Conservation (phyloP, 352 stramenopile species). For the Globisporangium sylvaticum region DNA sequence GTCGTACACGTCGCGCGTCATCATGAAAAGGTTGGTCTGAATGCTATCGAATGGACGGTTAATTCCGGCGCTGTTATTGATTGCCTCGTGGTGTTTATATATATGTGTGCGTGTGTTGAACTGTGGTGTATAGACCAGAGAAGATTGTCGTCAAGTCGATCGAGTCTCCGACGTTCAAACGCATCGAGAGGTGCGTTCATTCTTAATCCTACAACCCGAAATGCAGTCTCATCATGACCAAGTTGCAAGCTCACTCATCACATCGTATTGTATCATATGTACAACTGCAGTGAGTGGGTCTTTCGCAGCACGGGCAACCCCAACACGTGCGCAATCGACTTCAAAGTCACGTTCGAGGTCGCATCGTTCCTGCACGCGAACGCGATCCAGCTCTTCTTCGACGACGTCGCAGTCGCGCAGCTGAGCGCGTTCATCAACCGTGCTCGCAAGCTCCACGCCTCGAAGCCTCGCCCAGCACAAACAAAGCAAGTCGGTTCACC, state of each 20-base stretch:
- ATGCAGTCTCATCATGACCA: too few species aligned
- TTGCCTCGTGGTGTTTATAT: not conserved
- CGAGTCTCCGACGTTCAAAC: slow-evolving; percentile 83
- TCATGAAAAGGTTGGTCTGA: slow-evolving; percentile 56
- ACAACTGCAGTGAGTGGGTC: slow-evolving; percentile 52
- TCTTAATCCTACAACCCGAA: too few species aligned
- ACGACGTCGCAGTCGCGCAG: slow-evolving; percentile 76
- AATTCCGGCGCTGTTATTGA: not conserved
- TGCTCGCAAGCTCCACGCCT: slow-evolving; percentile 48
- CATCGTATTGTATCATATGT: not conserved
- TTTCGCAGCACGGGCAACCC: slow-evolving; percentile 46
- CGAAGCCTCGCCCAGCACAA: slow-evolving; percentile 14
- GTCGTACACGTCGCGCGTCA: slow-evolving; percentile 75
- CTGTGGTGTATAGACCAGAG: slow-evolving; percentile 32
- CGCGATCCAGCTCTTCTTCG: slow-evolving; percentile 82
- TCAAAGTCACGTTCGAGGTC: slow-evolving; percentile 82
- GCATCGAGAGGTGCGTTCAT: slow-evolving; percentile 65
- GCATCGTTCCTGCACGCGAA: slow-evolving; percentile 77
- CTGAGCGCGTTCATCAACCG: slow-evolving; percentile 80
- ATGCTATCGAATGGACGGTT: not conserved
- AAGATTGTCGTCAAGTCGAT: slow-evolving; percentile 77
- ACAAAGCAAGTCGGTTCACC: not conserved
- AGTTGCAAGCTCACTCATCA: not conserved
- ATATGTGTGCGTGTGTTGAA: not conserved
- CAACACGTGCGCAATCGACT: slow-evolving; percentile 67